Conservation (phyloP, 2,329 filamentous ascomycete genomes). For the Aspergillus pseudonomiae region DNA sequence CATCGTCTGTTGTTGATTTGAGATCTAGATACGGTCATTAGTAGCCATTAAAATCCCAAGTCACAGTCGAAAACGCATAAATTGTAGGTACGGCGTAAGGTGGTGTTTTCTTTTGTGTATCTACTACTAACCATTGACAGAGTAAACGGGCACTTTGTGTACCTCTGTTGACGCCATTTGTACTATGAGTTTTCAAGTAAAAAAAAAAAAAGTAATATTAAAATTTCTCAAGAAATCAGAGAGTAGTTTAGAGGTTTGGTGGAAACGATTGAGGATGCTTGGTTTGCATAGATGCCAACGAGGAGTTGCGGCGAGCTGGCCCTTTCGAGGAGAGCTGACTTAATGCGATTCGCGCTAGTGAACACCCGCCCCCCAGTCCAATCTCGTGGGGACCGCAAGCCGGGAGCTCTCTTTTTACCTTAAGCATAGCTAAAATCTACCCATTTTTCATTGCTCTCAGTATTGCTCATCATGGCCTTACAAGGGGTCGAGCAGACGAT, state of each 20-base stretch:
- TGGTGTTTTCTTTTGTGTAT: constrained; percentile 11
- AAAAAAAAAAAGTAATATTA: neutral
- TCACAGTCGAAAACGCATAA: neutral
- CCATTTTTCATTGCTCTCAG: constrained; percentile 3
- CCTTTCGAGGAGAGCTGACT: constrained; percentile 30
- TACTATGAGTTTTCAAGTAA: neutral
- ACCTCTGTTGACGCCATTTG: constrained; percentile 34
- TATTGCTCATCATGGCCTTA: constrained; percentile 66
- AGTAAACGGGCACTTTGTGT: constrained; percentile 49
- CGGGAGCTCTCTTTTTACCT: constrained; percentile 13
- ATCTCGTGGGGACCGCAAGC: constrained; percentile 18
- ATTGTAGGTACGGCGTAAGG: neutral
- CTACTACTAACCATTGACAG: constrained; percentile 43
- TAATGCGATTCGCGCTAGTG: constrained; percentile 20
- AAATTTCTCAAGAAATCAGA: neutral
- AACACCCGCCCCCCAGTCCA: constrained; percentile 6
- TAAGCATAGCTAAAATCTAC: neutral
- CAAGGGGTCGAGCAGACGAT: constrained; percentile 88
- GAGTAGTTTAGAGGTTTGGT: neutral
- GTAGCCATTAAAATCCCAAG: neutral
- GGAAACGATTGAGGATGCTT: neutral
- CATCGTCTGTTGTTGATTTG: constrained; percentile 95
- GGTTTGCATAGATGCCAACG: constrained; percentile 4
- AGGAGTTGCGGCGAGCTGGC: constrained; percentile 41
- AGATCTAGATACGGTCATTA: constrained; percentile 65